These are phyloP conservation scores for Botrytis aclada DNA, from an alignment of 2,329 filamentous ascomycete species.

Conservation along the genomic window DNA sequence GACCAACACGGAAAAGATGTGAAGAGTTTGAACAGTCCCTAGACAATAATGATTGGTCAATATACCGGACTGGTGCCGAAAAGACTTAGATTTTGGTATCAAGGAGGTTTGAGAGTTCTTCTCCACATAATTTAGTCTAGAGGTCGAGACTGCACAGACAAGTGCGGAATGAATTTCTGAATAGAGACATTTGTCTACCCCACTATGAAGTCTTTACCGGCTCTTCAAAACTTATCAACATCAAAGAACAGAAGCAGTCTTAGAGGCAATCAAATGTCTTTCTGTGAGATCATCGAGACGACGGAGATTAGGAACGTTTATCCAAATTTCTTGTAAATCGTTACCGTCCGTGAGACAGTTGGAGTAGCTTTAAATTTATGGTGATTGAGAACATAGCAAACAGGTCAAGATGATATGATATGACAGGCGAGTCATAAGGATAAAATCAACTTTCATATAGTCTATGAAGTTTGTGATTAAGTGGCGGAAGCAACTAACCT, in stretches of 20 bases:
- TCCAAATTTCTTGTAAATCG: slow-evolving; percentile 1
- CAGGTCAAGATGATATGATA: background rate
- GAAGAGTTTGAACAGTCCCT: background rate
- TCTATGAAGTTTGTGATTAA: background rate
- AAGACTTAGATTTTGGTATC: background rate
- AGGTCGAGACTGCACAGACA: slow-evolving; percentile 2
- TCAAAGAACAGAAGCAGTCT: background rate
- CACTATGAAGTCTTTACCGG: background rate
- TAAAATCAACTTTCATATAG: background rate
- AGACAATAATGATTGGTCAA: background rate
- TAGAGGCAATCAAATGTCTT: background rate
- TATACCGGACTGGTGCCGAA: background rate
- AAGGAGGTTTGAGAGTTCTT: slow-evolving; percentile 13
- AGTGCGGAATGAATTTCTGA: background rate
- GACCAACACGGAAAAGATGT: slow-evolving; percentile 3
- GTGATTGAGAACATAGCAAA: background rate
- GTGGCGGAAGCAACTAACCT: background rate
- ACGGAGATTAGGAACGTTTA: background rate
- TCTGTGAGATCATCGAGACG: background rate
- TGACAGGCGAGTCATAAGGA: background rate
- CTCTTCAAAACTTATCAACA: background rate
- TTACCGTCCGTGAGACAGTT: background rate
- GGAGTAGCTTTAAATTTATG: background rate
- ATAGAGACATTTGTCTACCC: background rate
- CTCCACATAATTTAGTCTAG: background rate